Conservation (phyloP, 805 yeast species). For the Zygotorulaspora danielsina region DNA sequence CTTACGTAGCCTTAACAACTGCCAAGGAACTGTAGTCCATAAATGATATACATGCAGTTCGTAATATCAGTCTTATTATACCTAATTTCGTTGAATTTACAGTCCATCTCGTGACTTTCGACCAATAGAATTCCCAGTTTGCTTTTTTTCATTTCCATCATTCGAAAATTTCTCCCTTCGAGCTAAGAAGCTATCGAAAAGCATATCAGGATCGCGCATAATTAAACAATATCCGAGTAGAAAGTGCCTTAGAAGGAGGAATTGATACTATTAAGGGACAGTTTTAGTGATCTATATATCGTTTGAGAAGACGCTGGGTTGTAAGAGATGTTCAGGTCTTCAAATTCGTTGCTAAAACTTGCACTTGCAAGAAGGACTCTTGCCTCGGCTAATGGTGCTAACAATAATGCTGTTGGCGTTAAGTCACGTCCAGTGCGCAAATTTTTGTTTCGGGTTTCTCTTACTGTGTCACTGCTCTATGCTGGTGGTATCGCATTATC, state of each 20-base stretch:
- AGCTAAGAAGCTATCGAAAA: not conserved
- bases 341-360: conserved; percentile 9
- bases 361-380: conserved; percentile 10
- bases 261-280: not conserved
- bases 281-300: not conserved
- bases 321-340: conserved; percentile 9
- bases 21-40: too few species aligned
- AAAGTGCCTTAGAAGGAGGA: too few species aligned
- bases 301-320: not conserved
- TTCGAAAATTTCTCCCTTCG: not conserved
- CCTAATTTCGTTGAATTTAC: not conserved
- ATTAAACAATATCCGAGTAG: too few species aligned
- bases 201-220: too few species aligned
- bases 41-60: not conserved
- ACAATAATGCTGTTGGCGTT: conserved; percentile 11
- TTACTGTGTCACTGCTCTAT: conserved; percentile 41
- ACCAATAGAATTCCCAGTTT: conserved; percentile 9
- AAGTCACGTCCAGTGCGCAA: conserved; percentile 31
- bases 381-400: conserved; percentile 18
- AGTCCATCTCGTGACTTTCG: conserved; percentile 9
- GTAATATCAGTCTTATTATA: not conserved
- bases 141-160: not conserved
- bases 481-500: conserved; percentile 60
- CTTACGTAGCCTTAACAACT: too few species aligned
- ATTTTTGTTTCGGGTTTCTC: conserved; percentile 30